A percentile compares a stretch with the other conserved stretches of the same genome.
Conservation (phyloP, 2,329 filamentous ascomycete genomes). For the Ophiosphaerella korrae region DNA sequence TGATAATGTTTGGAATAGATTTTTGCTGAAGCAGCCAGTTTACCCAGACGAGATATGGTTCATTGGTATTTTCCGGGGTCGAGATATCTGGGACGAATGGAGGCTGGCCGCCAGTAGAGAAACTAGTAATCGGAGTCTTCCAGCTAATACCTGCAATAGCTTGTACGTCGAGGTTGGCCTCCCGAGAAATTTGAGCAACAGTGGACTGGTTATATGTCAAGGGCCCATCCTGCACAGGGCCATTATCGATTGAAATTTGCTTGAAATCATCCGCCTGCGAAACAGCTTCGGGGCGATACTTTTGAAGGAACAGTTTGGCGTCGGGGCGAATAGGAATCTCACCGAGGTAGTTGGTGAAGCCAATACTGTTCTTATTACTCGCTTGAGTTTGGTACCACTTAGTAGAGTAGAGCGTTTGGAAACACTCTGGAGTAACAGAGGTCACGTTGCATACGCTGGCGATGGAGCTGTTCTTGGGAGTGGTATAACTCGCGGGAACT, state of each 20-base stretch:
- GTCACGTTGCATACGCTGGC: slow-evolving; percentile 56
- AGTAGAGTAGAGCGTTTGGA: slow-evolving; percentile 60
- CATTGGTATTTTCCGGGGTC: slow-evolving; percentile 62
- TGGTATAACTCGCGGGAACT: slow-evolving; percentile 33
- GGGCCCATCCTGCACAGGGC: slow-evolving; percentile 53
- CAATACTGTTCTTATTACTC: slow-evolving; percentile 52
- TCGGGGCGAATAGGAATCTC: slow-evolving; percentile 61
- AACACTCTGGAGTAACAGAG: slow-evolving; percentile 60
- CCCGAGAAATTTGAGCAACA: slow-evolving; percentile 48
- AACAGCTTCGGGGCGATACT: slow-evolving; percentile 58
- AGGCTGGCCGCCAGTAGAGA: slow-evolving; percentile 63
- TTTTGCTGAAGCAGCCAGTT: slow-evolving; percentile 62
- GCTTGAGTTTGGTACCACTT: slow-evolving; percentile 57
- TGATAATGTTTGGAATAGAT: slow-evolving; percentile 66
- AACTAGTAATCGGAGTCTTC: slow-evolving; percentile 61
- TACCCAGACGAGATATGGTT: slow-evolving; percentile 70
- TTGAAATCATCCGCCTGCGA: slow-evolving; percentile 61
- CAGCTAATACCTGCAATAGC: slow-evolving; percentile 62
- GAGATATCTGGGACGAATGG: slow-evolving; percentile 57
- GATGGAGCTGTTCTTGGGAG: slow-evolving; percentile 39
- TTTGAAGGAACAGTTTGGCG: slow-evolving; percentile 60
- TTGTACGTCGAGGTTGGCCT: slow-evolving; percentile 70
- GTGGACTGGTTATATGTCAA: slow-evolving; percentile 40
- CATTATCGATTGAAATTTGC: slow-evolving; percentile 62
- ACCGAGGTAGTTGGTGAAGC: slow-evolving; percentile 56